phyloP scores from a whole-genome alignment of 495 filamentous ascomycete species.

The Recurvomyces mirabilis region DNA sequence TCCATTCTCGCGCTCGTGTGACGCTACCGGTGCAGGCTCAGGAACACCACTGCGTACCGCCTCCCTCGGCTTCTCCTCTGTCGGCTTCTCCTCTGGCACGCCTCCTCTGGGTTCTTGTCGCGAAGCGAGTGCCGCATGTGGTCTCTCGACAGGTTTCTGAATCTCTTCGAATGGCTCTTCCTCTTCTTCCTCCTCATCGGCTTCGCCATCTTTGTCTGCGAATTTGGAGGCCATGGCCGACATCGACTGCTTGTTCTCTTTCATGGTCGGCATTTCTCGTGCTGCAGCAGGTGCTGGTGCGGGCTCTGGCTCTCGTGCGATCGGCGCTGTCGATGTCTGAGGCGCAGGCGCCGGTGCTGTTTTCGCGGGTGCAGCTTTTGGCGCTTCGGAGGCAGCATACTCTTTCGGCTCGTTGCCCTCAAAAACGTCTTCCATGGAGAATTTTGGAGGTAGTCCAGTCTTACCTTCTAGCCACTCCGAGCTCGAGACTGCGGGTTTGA shows the following conservation, averaged over 20 bases:
- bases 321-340: constrained; percentile 39
- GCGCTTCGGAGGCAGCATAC: constrained; percentile 58
- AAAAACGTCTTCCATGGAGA: constrained; percentile 84
- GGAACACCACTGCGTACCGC: no score
- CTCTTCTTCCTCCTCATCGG: constrained; percentile 42
- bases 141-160: constrained; percentile 49
- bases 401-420: constrained; percentile 69
- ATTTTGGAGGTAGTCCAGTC: constrained; percentile 72
- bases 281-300: constrained; percentile 36
- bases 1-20: no score
- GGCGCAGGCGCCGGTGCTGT: constrained; percentile 33
- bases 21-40: constrained; percentile 25
- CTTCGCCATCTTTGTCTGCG: constrained; percentile 57
- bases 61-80: no score
- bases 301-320: constrained; percentile 41
- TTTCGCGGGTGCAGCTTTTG: constrained; percentile 33
- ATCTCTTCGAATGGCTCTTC: constrained; percentile 76
- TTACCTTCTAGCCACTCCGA: constrained; percentile 81
- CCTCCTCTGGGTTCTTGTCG: constrained; percentile 21
- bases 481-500: constrained; percentile 66
- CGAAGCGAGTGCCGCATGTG: constrained; percentile 12
- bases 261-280: constrained; percentile 44
- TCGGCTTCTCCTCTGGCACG: constrained; percentile 11
- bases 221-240: constrained; percentile 73
- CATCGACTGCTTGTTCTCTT: constrained; percentile 76